Percentiles rank a stretch among this genome's conserved stretches.
These are phyloP conservation scores for Achaetomiella virescens DNA, from an alignment of 495 filamentous ascomycete species.

Conservation along the genomic window DNA sequence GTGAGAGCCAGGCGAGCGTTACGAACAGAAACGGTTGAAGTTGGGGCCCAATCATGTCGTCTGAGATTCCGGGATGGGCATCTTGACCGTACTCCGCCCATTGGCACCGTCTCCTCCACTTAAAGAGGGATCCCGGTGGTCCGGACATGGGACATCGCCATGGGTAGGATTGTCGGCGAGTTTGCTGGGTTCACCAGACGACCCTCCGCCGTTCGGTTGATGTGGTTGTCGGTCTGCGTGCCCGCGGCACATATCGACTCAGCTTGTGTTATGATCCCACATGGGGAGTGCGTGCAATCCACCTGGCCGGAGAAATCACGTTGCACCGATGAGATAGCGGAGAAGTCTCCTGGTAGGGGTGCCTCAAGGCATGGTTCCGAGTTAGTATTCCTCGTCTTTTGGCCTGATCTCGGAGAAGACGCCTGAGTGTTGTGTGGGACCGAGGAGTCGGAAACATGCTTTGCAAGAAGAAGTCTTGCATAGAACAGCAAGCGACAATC, in stretches of 20 bases:
- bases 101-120: conserved; percentile 1
- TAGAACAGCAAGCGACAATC: too few species aligned
- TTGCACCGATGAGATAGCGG: too few species aligned
- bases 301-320: background rate
- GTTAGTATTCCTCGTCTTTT: too few species aligned
- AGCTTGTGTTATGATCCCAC: background rate
- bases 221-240: background rate
- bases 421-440: too few species aligned
- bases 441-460: too few species aligned
- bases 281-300: background rate
- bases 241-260: background rate
- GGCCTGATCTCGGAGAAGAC: too few species aligned
- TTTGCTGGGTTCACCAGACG: conserved; percentile 4
- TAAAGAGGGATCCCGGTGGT: background rate
- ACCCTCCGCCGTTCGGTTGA: background rate
- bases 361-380: background rate
- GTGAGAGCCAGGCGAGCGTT: background rate
- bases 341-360: background rate
- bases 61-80: background rate
- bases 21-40: background rate
- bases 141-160: background rate
- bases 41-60: background rate
- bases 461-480: too few species aligned
- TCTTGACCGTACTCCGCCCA: background rate
- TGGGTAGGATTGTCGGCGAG: conserved; percentile 2